Percentiles rank a stretch among this genome's conserved stretches.
Conservation (phyloP, 129 eudicot species). For the Centella asiatica region DNA sequence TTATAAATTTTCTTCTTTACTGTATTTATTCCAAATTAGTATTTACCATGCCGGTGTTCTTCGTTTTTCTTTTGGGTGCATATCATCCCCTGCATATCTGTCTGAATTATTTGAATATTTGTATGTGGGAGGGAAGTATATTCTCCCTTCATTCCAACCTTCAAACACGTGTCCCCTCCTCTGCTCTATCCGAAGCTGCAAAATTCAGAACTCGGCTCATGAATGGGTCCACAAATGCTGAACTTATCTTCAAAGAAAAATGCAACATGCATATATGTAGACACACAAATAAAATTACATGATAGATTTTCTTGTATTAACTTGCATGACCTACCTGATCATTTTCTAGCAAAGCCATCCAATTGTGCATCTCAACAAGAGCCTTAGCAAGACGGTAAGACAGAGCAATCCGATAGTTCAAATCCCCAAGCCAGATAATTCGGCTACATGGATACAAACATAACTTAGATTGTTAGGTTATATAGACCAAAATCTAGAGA, state of each 20-base stretch:
- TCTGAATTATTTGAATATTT: constrained; percentile 90
- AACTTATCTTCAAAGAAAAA: neutral
- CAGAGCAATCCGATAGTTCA: constrained; percentile 84
- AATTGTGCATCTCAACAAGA: constrained; percentile 83
- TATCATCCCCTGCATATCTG: constrained; percentile 81
- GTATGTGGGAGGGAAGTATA: constrained; percentile 93
- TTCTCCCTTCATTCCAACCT: constrained; percentile 94
- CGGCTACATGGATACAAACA: constrained; percentile 48
- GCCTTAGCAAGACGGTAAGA: constrained; percentile 78
- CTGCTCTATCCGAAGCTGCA: constrained; percentile 74
- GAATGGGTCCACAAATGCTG: neutral
- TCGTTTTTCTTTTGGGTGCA: constrained; percentile 75
- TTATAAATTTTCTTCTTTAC: neutral
- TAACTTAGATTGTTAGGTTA: neutral
- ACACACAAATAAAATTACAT: neutral
- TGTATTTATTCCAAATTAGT: neutral
- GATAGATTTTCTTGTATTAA: neutral
- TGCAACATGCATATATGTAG: neutral
- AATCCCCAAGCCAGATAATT: constrained; percentile 94
- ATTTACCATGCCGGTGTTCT: constrained; percentile 99
- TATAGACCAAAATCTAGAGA: no score
- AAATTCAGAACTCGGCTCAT: constrained; percentile 2
- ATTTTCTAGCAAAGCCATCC: constrained; percentile 79
- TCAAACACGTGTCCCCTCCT: constrained; percentile 63
- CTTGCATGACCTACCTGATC: constrained; percentile 61